Evolutionary conservation across 345 rosid genomes (phyloP).

Genomic region (Citrus maxima): DNA sequence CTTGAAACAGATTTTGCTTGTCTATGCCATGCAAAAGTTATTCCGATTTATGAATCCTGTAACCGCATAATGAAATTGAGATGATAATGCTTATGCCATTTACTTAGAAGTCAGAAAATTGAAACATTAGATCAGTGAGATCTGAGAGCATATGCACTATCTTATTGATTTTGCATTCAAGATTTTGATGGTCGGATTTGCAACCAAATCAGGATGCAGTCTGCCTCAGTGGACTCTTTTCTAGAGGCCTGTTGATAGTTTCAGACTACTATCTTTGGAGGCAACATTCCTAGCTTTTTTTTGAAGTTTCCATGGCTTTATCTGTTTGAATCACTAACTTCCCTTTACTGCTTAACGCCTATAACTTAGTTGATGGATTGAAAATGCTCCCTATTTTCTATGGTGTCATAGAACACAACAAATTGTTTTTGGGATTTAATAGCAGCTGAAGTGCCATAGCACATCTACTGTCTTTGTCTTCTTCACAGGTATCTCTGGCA

Average conservation of each 20-base stretch:
- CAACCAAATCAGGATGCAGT: not conserved
- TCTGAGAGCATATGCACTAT: not conserved
- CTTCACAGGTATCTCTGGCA: not conserved
- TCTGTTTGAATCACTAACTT: not conserved
- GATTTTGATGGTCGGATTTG: not conserved
- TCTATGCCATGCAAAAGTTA: not conserved
- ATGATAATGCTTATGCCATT: not conserved
- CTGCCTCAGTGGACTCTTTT: not conserved
- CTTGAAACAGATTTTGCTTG: not conserved
- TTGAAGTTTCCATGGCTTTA: not conserved
- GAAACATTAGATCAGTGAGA: not conserved
- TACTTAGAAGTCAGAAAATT: not conserved
- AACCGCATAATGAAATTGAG: not conserved
- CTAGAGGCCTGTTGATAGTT: not conserved
- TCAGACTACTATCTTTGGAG: not conserved
- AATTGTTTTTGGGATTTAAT: not conserved
- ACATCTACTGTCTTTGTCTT: not conserved
- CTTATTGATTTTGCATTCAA: not conserved
- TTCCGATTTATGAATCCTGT: not conserved
- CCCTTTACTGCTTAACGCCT: not conserved
- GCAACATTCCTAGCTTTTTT: not conserved
- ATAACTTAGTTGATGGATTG: not conserved
- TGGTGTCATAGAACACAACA: not conserved
- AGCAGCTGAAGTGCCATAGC: not conserved
- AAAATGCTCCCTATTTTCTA: not conserved